Conservation (phyloP, 257 asterid species). For the Plantago major region DNA sequence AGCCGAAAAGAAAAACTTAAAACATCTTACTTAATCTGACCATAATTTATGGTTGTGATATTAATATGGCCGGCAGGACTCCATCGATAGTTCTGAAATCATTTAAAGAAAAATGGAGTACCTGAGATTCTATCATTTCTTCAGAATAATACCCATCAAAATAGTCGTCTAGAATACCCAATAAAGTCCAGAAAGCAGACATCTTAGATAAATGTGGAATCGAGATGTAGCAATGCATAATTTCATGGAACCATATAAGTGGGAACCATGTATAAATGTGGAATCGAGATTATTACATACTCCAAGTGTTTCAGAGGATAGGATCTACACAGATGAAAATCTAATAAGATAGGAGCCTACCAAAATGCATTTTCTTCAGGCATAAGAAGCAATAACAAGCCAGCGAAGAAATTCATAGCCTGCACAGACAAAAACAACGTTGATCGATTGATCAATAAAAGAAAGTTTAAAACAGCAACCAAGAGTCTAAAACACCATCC, state of each 20-base stretch:
- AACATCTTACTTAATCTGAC: conserved; percentile 20
- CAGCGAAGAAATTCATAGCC: conserved; percentile 99
- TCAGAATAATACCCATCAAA: conserved; percentile 95
- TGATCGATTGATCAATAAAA: no score
- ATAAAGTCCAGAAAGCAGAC: conserved; percentile 65
- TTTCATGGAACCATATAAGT: conserved; percentile 7
- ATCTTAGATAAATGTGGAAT: conserved; percentile 11
- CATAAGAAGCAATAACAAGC: conserved; percentile 87
- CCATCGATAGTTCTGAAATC: conserved; percentile 5
- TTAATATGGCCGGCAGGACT: conserved; percentile 6
- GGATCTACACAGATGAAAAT: conserved; percentile 14
- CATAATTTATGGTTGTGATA: conserved; percentile 8
- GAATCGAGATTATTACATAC: conserved; percentile 7
- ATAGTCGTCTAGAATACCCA: conserved; percentile 90
- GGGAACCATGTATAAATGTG: background rate
- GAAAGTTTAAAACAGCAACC: conserved; percentile 2
- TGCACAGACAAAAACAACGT: conserved; percentile 29
- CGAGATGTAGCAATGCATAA: background rate
- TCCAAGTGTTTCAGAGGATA: background rate
- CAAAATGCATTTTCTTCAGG: conserved; percentile 99
- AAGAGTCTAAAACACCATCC: background rate
- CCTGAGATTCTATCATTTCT: conserved; percentile 99
- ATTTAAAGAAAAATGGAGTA: conserved; percentile 20
- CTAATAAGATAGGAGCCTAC: conserved; percentile 43
- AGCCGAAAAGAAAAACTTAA: conserved; percentile 18